Evolutionary conservation across 1,284 basidiomycete species (phyloP).

Genomic region (Volvariella surrecta): DNA sequence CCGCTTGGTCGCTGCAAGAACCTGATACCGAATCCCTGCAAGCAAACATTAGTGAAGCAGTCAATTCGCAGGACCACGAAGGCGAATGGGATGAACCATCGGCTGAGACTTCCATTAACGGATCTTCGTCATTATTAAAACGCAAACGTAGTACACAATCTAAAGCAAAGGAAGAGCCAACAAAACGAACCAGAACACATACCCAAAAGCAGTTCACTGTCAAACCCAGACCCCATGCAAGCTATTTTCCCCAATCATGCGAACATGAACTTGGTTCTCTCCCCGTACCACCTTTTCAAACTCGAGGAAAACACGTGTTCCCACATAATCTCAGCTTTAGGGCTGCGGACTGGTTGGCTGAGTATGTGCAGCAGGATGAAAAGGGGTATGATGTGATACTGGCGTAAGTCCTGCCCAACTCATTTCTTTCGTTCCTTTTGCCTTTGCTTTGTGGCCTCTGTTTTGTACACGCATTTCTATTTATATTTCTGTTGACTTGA

Average conservation of each 20-base stretch:
- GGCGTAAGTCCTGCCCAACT: conserved; percentile 41
- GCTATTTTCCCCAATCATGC: conserved; percentile 69
- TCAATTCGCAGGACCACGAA: no score
- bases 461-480: no score
- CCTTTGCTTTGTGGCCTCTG: no score
- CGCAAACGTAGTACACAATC: background rate
- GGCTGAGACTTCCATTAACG: no score
- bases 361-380: conserved; percentile 44
- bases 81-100: no score
- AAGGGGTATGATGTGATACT: conserved; percentile 62
- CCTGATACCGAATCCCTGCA: conserved; percentile 19
- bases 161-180: conserved; percentile 19
- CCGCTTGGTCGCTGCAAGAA: conserved; percentile 60
- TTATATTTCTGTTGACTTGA: no score
- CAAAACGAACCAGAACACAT: conserved; percentile 6
- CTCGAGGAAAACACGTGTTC: conserved; percentile 33
- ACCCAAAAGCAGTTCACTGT: background rate
- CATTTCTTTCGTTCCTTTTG: no score
- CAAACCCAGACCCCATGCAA: conserved; percentile 8
- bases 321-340: conserved; percentile 72
- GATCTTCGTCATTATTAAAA: no score
- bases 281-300: conserved; percentile 41
- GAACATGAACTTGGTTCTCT: conserved; percentile 67
- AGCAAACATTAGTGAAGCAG: background rate
- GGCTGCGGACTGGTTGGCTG: conserved; percentile 60